These are phyloP conservation scores for Podosphaera xanthii DNA, from an alignment of 2,329 filamentous ascomycete species.

Conservation along the genomic window DNA sequence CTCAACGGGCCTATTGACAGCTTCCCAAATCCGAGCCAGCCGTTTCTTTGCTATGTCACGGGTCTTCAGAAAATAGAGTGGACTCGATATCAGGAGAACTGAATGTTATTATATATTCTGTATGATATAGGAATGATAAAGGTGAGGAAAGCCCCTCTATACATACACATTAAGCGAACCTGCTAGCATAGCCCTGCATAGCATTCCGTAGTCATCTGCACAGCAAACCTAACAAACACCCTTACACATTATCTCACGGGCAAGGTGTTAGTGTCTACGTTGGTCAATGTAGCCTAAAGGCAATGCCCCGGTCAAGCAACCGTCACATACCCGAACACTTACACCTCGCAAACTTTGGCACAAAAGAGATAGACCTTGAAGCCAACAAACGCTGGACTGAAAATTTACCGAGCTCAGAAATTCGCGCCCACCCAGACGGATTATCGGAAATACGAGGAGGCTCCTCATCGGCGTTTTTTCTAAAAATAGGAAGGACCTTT, in stretches of 20 bases:
- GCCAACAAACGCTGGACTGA: no score
- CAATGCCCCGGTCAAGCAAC: no score
- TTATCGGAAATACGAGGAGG: not conserved
- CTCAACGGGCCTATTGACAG: not conserved
- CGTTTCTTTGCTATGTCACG: not conserved
- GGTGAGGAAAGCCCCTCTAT: not conserved
- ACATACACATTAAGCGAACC: not conserved
- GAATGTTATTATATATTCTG: not conserved
- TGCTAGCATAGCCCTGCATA: not conserved
- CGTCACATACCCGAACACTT: no score
- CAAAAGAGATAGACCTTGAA: no score
- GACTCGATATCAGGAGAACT: no score
- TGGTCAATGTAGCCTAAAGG: no score
- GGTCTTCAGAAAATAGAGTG: no score
- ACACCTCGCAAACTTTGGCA: no score
- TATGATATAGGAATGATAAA: not conserved
- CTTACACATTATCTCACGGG: no score
- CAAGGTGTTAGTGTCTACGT: no score
- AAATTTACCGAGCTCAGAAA: not conserved
- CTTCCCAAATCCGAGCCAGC: not conserved
- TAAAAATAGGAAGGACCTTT: not conserved
- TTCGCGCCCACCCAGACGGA: not conserved
- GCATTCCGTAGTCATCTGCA: no score
- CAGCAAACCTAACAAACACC: no score
- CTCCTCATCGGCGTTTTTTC: not conserved